Evolutionary conservation across 176 grass and related monocot genomes (phyloP), one percentile per base, ranked within the genome.

Genomic region (Hordeum marinum): DNA sequence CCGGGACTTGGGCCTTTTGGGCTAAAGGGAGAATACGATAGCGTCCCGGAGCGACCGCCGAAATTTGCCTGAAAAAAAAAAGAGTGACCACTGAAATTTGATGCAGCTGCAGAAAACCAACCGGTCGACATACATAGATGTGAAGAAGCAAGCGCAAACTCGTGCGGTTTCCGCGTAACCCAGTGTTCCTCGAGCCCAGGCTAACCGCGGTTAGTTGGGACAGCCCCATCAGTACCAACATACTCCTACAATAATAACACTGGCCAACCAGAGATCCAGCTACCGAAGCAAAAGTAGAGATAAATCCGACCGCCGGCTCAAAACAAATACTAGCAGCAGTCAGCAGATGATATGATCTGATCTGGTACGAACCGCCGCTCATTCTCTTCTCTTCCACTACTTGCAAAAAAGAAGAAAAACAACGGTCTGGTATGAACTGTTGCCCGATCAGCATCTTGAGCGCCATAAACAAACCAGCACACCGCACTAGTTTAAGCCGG

Each of bases 401-500:
- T 62, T 6, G 23, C 39, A 13, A 43, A 12, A 63, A 63, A 20
- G 36, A 35, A 2, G 17, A 6, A 35, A 10, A 32, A 61, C 36
- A 63, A 8, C 13, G 52, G 21, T 64, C 79, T 68, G 18, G 59
- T 90, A 50, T 90, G 80, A 86, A 86, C 88, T n/a, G 57, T 9
- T 14, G 7, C 21, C 65, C 73, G 46, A 35, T 12, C 21, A 34
- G 64, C 72, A 79, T 86, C 84, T 86, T 45, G 34, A 8, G 18
- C 4, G 14, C 15, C 66, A 66, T 3, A 81, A 89, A 43, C 66
- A 55, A 62, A 5, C 23, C 7, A 15, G 10, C 15, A 11, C 9
- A 3, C 46, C 29, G 21, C 9, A 26, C 15, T 46, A 76, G 18
- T 72, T 82, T 82, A 82, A 23, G 0, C 18, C 3, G 42, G 48